Base-by-base conservation (phyloP, 192 early-diverging fungal species). In the Rhizoclosmatium globosum region DNA sequence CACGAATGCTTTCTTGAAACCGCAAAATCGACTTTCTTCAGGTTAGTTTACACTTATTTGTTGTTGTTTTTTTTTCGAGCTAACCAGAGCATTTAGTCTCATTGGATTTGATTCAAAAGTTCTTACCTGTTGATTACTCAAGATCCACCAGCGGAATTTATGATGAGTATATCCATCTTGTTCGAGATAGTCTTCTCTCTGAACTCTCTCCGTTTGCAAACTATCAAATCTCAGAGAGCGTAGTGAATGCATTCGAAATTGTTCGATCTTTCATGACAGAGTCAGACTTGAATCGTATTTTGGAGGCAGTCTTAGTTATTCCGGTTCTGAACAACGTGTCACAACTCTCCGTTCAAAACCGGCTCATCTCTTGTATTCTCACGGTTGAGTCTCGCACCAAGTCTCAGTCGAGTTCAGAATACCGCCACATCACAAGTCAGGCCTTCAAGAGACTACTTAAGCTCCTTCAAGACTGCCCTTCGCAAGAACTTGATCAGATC, bases 401-500 rank as follows among this genome's bases (percentile, higher is more conserved):
- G 3, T 7, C 6, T 0, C 50, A 53, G 17, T 17, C 6, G 17
- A 7, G 17, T 13, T 17, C 6, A 53, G 9, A 62, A 23, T 9
- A 62, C 53, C 60, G 56, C 74, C 17, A 59, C 21, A 61, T 74
- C 50, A 58, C 58, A 69, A 48, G 19, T 13, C 58, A 43, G 44
- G 70, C 67, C 17, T 77, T 68, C 48, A 17, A 23, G 0, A 65
- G 77, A 46, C 70, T 84, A 65, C 76, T 65, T 47, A 45, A 43
- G 69, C 68, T 82, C 72, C 50, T 73, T 61, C 60, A 57, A 43
- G 64, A 71, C 58, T 74, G 75, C 58, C 59, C 64, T 0, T 57
- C 82, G 2, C 21, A 70, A 31, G 65, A 67, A 65, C 69, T 83
- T 19, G 75, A 83, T 68, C 38, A 79, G 61, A 80, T 83, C 6